Percentiles rank a stretch among this genome's conserved stretches.
Evolutionary conservation across 139 green algal species (phyloP).

Genomic region (Monoraphidium neglectum): DNA sequence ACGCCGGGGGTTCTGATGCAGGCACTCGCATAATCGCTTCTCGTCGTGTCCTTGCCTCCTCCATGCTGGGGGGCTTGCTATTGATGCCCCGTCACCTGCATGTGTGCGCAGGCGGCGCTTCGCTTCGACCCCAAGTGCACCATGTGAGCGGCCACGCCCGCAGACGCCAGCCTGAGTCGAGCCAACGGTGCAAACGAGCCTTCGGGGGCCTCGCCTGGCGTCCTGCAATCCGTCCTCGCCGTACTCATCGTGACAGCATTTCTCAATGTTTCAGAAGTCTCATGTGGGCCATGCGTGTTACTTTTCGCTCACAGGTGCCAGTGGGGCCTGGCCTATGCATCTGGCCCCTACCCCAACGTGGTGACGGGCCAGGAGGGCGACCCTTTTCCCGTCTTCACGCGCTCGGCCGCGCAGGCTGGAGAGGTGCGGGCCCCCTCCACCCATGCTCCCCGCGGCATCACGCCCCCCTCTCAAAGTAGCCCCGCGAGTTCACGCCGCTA

Average conservation of each 20-base stretch:
- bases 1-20: too few relatives aligned
- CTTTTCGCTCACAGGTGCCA: constrained; percentile 38
- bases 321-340: constrained; percentile 44
- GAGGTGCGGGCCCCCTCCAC: too few relatives aligned
- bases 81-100: too few relatives aligned
- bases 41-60: too few relatives aligned
- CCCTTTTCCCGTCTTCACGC: background rate
- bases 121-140: constrained; percentile 13
- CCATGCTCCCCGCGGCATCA: too few relatives aligned
- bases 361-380: background rate
- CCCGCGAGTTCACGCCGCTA: too few relatives aligned
- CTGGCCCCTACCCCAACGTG: constrained; percentile 4
- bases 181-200: too few relatives aligned
- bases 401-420: background rate
- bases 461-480: too few relatives aligned
- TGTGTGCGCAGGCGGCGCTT: background rate
- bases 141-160: constrained; percentile 27
- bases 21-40: too few relatives aligned
- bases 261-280: background rate
- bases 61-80: too few relatives aligned
- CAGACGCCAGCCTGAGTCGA: too few relatives aligned
- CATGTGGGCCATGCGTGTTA: background rate
- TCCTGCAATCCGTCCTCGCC: background rate
- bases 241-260: background rate
- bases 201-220: background rate